Evolutionary conservation across 768 basidiomycete species (phyloP), one percentile per base, ranked within the genome.

Genomic region (Leccinum sublutescens): DNA sequence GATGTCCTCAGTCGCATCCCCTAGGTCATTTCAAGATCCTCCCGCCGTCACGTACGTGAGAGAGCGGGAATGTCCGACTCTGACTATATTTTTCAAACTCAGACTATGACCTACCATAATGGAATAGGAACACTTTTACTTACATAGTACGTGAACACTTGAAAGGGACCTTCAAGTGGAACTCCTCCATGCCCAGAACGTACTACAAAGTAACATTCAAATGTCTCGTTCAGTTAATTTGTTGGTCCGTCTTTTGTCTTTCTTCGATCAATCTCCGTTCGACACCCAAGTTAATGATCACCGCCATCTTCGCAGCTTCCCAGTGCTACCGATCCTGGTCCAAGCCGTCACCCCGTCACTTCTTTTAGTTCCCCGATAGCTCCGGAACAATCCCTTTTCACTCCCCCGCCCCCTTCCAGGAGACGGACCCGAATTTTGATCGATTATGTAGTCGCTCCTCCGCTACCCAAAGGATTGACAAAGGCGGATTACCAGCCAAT

Each of bases 361-460:
- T 60, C 60, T 15, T 33, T 2, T 15, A 57, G 58, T 45, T 52
- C 72, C 5, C 50, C 63, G 4, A 51, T 62, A 19, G 54, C 48
- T 23, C 47, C 5, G 3, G 55, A 66, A 21, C 59, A 52, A 8
- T 71, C 68, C 10, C 69, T 74, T 45, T 73, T 73, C 51, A 73
- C 72, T 0, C 73, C 73, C 25, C 69, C 71, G 12, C 64, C 66
- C 4, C 57, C 43, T 6, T 33, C 56, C 7, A 64, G 49, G 50
- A 60, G 34, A 52, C 71, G 60, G 1, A 19, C 54, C 3, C 61
- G 62, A 14, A 1, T 48, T 6, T 4, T 60, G 34, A 31, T 74
- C 2, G 60, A 65, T 49, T 50, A 66, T 53, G 5, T 74, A 7
- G 57, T 59, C 5, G 68, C 59, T 12, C 72, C 72, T 29, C 14